Evolutionary conservation across 768 basidiomycete genomes (phyloP).

Genomic region (Mycena olivaceomarginata): DNA sequence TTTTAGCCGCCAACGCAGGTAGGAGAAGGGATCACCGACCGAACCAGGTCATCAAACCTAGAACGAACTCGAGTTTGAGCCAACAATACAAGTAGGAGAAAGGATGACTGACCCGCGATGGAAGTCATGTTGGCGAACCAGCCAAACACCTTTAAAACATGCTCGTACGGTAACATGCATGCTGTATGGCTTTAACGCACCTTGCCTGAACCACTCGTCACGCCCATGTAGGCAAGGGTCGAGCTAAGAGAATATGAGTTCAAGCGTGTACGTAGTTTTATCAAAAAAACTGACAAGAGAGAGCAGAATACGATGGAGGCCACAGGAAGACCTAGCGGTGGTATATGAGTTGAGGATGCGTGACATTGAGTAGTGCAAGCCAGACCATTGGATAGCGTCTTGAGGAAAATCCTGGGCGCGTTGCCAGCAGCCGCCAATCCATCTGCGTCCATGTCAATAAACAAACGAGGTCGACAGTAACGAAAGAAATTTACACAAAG

Average conservation of each 20-base stretch:
- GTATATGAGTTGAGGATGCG: no score
- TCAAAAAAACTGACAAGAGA: constrained; percentile 60
- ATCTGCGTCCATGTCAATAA: constrained; percentile 64
- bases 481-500: constrained; percentile 78
- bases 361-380: no score
- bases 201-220: constrained; percentile 76
- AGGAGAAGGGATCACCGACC: constrained; percentile 46
- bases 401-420: constrained; percentile 87
- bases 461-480: neutral
- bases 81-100: neutral
- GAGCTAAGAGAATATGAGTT: constrained; percentile 48
- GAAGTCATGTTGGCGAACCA: constrained; percentile 91
- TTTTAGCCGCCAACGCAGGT: neutral
- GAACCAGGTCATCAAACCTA: constrained; percentile 86
- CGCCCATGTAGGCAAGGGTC: constrained; percentile 88
- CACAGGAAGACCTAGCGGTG: constrained; percentile 71
- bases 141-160: constrained; percentile 78
- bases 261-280: neutral
- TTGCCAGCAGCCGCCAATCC: constrained; percentile 88
- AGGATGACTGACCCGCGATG: constrained; percentile 57
- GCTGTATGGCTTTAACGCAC: constrained; percentile 62
- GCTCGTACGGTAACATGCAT: neutral
- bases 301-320: constrained; percentile 82
- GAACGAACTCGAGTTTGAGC: neutral
- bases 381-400: constrained; percentile 77